phyloP scores from a whole-genome alignment of 2,329 filamentous ascomycete genomes.

The Beauveria pseudobassiana region DNA sequence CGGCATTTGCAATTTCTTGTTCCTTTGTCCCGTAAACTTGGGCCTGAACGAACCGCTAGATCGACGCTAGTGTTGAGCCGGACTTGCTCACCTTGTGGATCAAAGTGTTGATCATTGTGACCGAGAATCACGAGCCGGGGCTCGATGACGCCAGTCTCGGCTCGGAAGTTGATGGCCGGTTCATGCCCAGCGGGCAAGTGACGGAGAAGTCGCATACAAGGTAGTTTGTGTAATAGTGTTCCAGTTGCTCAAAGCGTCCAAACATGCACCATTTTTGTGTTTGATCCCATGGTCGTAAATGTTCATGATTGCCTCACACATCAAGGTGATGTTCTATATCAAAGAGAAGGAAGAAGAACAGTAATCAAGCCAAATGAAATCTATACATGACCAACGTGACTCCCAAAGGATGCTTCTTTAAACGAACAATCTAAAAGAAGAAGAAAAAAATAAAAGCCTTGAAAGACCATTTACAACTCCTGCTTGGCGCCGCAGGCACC shows the following conservation, averaged over 20 bases:
- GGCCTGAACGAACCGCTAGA: neutral
- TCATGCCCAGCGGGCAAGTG: neutral
- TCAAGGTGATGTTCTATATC: neutral
- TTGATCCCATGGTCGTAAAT: neutral
- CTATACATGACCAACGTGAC: too few relatives aligned
- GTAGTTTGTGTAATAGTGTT: neutral
- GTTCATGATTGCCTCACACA: neutral
- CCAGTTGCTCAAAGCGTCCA: neutral
- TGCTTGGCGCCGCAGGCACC: constrained; percentile 16
- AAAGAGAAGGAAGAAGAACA: neutral
- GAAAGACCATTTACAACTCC: neutral
- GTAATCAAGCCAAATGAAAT: neutral
- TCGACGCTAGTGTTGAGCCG: neutral
- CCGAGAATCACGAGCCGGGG: neutral
- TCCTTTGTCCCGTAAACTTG: too few relatives aligned
- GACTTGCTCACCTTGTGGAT: neutral
- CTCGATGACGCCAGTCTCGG: neutral
- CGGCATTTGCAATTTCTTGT: neutral
- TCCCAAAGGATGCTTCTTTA: too few relatives aligned
- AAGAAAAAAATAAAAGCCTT: neutral
- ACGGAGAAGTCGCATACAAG: too few relatives aligned
- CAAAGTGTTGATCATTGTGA: neutral
- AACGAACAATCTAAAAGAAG: too few relatives aligned
- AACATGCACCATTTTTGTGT: neutral
- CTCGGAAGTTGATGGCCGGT: neutral